Evolutionary conservation across 179 eudicot genomes (phyloP), one percentile per base, ranked within the genome.

Genomic region (Vitellaria paradoxa): DNA sequence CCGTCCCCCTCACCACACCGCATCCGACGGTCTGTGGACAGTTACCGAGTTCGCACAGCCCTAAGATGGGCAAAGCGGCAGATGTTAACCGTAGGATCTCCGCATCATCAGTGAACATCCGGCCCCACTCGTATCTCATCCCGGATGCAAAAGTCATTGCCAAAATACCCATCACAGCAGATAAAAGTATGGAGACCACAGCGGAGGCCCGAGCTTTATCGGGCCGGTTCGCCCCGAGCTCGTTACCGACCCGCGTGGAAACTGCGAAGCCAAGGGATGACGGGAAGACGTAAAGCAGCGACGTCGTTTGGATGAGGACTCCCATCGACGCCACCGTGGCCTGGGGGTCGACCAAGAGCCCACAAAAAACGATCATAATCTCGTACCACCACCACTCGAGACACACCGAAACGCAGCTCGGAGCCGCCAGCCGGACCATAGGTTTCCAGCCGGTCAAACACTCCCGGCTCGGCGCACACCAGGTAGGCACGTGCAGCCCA

Each of bases 311-410:
- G 18, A 94, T 94, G 11, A 94, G 72, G 0, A 94, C 85, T 0
- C 98, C 98, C 98, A 94, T 94, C 0, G 98, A 92, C 0, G 94
- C 98, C 64, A 94, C 95, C 4, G 93, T 84, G 76, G 92, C 89
- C 15, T 65, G 85, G 59, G 98, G 98, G 89, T 89, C 82, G 78
- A 70, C 91, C 2, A 94, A 57, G 0, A 92, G 87, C 26, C 98
- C 98, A 61, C 97, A 94, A 4, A 92, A 65, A 11, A 94, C 89
- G 42, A 91, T 94, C 96, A 94, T 94, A 87, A 94, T 91, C 90
- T 94, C 98, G 46, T 93, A 93, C 98, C 98, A 93, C 98, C 98
- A 93, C 98, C 98, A 93, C 85, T 93, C 98, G 14, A 92, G 77
- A 62, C 97, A 92, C 5, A 94, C 98, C 0, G 98, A 91, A 0